Base-by-base conservation (phyloP, 106 monocot genomes). In the Acanthochlamys bracteata region DNA sequence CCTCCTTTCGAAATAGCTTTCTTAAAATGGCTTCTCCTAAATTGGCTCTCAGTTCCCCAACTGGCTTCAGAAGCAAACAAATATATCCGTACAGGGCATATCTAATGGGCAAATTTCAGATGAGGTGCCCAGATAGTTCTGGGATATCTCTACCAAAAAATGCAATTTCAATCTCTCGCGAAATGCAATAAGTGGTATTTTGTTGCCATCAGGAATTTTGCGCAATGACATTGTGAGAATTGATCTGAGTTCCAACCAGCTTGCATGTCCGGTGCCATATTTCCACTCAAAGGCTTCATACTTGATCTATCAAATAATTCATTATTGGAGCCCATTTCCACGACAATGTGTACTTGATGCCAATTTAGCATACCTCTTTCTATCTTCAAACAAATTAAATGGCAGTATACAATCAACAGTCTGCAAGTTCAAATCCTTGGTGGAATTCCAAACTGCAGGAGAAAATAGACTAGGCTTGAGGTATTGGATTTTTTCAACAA, bases 51-150 rank as follows among this genome's bases (percentile, higher is more conserved):
- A 53, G 12, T 81, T 81, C n/a, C 80, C 76, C n/a, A 1, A 46
- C 26, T 80, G 80, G 80, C 67, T 80, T 12, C 40, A 26, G 42
- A 71, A n/a, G 47, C 75, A 76, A 63, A 24, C 2, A 1, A 66
- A 58, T 10, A 7, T 75, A 21, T 47, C 17, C 11, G 11, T 16
- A 7, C 63, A 75, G 39, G 41, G 53, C 25, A 39, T 76, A 15
- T 68, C 75, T 10, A 41, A 63, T 53, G 61, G 57, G 3, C 24
- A 24, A 10, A 81, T 81, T 23, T 2, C 42, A 25, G 75, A 67
- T 23, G 17, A 20, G 15, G 13, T 72, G 39, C 76, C 76, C 45
- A 26, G 24, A 23, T 76, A 71, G 80, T 80, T 80, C 55, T 71
- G 67, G 72, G 11, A 23, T 45, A 39, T 56, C 16, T 67, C 65